phyloP scores from a whole-genome alignment of 2,329 filamentous ascomycete species.

The Neurospora sp. region DNA sequence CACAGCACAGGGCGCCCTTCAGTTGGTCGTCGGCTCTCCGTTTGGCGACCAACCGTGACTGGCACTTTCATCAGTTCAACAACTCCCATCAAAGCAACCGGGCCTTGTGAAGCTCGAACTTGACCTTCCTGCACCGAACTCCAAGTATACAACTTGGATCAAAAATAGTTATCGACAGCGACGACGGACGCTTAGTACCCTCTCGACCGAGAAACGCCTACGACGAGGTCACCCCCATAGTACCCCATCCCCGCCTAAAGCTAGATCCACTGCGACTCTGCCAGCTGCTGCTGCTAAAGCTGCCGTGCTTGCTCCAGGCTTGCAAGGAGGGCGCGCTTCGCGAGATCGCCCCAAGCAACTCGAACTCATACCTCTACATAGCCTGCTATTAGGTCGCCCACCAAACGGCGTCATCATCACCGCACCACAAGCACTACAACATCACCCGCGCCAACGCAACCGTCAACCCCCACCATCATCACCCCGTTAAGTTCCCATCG shows the following conservation, averaged over 20 bases:
- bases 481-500: conserved; percentile 6
- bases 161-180: background rate
- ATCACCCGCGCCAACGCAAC: background rate
- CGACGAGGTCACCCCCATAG: background rate
- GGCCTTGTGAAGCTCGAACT: background rate
- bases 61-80: background rate
- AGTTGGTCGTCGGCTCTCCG: conserved; percentile 6
- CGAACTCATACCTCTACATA: background rate
- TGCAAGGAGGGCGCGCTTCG: background rate
- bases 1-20: background rate
- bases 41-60: conserved; percentile 11
- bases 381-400: background rate
- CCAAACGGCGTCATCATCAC: background rate
- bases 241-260: background rate
- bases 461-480: conserved; percentile 3
- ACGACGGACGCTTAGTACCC: background rate
- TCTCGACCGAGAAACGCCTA: background rate
- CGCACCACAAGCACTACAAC: background rate
- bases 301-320: background rate
- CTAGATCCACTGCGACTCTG: background rate
- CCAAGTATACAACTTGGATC: background rate
- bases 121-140: background rate
- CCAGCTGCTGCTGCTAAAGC: background rate
- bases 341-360: background rate
- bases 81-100: background rate